A percentile compares a stretch with the other conserved stretches of the same genome.
phyloP scores from a whole-genome alignment of 2,329 filamentous ascomycete genomes.

The Nemania bipapillata region DNA sequence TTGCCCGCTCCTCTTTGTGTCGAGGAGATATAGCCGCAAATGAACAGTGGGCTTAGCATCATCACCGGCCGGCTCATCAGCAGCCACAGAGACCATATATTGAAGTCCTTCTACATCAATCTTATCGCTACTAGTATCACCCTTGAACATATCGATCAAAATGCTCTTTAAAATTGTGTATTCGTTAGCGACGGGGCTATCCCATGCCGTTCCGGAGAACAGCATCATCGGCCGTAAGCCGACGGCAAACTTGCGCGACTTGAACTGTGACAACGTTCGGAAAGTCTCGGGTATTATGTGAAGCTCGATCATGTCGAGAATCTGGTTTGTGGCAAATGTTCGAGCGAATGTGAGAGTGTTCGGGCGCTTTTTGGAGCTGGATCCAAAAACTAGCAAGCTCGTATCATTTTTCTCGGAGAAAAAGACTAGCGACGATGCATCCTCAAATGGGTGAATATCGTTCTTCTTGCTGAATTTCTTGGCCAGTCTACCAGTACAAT shows the following conservation, averaged over 20 bases:
- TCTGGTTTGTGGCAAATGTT: constrained; percentile 79
- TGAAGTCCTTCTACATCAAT: constrained; percentile 96
- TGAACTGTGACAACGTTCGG: constrained; percentile 78
- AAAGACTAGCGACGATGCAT: constrained; percentile 87
- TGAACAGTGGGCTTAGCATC: constrained; percentile 67
- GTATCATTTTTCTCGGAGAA: constrained; percentile 97
- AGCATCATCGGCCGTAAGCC: constrained; percentile 89
- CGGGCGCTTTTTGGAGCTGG: constrained; percentile 91
- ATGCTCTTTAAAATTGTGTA: constrained; percentile 89
- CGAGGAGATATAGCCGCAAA: constrained; percentile 84
- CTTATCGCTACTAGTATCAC: constrained; percentile 76
- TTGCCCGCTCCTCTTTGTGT: constrained; percentile 86
- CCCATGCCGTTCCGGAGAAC: constrained; percentile 90
- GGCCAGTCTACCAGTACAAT: constrained; percentile 60
- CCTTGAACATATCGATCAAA: constrained; percentile 90
- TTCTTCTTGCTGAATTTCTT: constrained; percentile 99
- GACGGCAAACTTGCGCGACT: constrained; percentile 77
- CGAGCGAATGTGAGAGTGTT: constrained; percentile 86
- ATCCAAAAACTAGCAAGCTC: constrained; percentile 83
- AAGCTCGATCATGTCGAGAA: constrained; percentile 95
- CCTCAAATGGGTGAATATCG: constrained; percentile 92
- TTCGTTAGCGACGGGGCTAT: constrained; percentile 79
- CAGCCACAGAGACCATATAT: constrained; percentile 85
- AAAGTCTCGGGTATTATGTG: constrained; percentile 80
- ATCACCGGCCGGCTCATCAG: constrained; percentile 68